These are phyloP conservation scores for Plasmodium inui DNA, from an alignment of 169 alveolate species.

Conservation along the genomic window DNA sequence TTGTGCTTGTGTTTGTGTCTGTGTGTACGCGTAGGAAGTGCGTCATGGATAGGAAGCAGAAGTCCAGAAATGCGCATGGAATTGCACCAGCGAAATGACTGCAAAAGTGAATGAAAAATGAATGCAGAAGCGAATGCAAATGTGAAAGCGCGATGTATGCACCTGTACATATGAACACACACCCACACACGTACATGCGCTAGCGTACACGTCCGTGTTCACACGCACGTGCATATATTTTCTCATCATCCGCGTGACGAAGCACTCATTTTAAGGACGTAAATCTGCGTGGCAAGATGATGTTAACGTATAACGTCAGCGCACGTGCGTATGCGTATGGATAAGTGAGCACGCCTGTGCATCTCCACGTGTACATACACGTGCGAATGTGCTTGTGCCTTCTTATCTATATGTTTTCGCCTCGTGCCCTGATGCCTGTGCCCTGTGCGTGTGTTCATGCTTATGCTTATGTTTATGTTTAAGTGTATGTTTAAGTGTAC, in stretches of 20 bases:
- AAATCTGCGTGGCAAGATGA: neutral
- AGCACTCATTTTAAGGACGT: constrained; percentile 1
- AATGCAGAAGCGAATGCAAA: neutral
- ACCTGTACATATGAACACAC: neutral
- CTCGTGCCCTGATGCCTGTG: too few relatives aligned
- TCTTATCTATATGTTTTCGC: neutral
- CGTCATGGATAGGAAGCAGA: too few relatives aligned
- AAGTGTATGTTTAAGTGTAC: neutral
- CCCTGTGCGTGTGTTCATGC: neutral
- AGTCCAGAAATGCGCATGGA: neutral
- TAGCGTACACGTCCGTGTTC: neutral
- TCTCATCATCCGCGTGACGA: neutral
- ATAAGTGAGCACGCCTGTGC: constrained; percentile 6
- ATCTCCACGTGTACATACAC: constrained; percentile 15
- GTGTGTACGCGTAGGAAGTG: neutral
- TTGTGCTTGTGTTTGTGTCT: neutral
- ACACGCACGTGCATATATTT: neutral
- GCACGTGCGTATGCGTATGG: neutral
- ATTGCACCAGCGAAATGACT: neutral
- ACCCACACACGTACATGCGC: neutral
- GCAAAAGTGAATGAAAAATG: neutral
- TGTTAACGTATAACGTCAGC: neutral
- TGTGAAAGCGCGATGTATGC: neutral
- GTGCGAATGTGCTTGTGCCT: constrained; percentile 7
- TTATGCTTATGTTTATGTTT: neutral